Conservation (phyloP, 768 basidiomycete genomes). For the Lyophyllum decastes region DNA sequence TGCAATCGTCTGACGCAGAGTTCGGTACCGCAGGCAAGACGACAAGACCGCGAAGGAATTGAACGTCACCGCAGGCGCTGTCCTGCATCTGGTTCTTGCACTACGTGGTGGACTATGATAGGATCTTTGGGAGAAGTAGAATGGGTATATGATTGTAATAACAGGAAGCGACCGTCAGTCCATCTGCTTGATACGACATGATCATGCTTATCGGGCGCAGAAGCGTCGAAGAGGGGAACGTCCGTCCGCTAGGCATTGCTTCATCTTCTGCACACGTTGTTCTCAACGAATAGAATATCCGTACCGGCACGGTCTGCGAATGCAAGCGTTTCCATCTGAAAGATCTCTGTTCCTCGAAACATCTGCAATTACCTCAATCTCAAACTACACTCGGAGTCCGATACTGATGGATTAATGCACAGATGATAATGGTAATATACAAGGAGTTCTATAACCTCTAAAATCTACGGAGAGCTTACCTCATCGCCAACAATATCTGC, state of each 20-base stretch:
- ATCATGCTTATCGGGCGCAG: neutral
- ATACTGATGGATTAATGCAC: neutral
- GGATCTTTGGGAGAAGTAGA: conserved; percentile 27
- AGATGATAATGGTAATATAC: neutral
- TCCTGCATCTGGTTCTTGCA: conserved; percentile 93
- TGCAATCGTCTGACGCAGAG: neutral
- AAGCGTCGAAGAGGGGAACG: neutral
- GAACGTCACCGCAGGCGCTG: conserved; percentile 82
- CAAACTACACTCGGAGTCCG: neutral
- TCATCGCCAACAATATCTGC: conserved; percentile 73
- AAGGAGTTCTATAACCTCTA: neutral
- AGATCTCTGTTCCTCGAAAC: too few relatives aligned
- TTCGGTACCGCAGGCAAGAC: conserved; percentile 64
- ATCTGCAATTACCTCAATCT: neutral
- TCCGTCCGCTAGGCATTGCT: neutral
- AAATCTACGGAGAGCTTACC: neutral
- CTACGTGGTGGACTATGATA: conserved; percentile 83
- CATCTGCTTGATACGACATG: neutral
- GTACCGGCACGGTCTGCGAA: neutral
- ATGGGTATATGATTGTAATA: conserved; percentile 11
- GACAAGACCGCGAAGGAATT: conserved; percentile 88
- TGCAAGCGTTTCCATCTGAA: too few relatives aligned
- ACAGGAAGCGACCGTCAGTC: conserved; percentile 3
- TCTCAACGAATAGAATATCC: neutral
- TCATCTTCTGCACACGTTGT: neutral